Conservation (phyloP, 805 yeast genomes). For the Metschnikowia gelsemii region DNA sequence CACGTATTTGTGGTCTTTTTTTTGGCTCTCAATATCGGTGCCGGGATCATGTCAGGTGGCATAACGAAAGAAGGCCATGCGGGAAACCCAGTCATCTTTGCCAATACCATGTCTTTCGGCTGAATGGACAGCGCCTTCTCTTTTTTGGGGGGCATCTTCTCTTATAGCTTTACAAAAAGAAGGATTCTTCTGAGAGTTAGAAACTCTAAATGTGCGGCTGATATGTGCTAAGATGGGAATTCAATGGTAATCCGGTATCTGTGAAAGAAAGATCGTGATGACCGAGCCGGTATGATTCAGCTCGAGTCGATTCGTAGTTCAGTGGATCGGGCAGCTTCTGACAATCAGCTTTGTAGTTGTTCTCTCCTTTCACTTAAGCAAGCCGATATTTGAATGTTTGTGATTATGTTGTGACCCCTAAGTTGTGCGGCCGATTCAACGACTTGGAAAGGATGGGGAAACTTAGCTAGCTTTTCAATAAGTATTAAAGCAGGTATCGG, state of each 20-base stretch:
- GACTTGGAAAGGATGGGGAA: background rate
- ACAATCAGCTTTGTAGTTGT: too few relatives aligned
- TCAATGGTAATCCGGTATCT: too few relatives aligned
- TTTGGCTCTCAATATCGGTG: conserved; percentile 34
- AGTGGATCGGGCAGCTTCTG: too few relatives aligned
- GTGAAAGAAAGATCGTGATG: too few relatives aligned
- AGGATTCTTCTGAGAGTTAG: background rate
- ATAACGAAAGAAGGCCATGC: conserved; percentile 52
- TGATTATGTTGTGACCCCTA: background rate
- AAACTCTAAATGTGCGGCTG: too few relatives aligned
- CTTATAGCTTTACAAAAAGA: background rate
- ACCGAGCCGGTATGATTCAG: too few relatives aligned
- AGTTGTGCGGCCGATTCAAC: background rate
- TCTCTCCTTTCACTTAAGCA: background rate
- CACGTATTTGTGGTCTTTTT: conserved; percentile 38
- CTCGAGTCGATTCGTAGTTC: too few relatives aligned
- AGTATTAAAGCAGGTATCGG: too few relatives aligned
- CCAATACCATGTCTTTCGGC: conserved; percentile 42
- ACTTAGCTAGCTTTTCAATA: background rate
- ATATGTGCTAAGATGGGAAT: too few relatives aligned
- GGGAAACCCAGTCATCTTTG: conserved; percentile 46
- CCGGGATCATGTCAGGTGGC: conserved; percentile 40
- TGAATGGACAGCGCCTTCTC: conserved; percentile 22
- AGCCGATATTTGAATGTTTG: background rate
- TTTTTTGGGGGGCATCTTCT: conserved; percentile 36